Evolutionary conservation across 2,329 filamentous ascomycete genomes (phyloP).

Genomic region (Sarocladium kiliense): DNA sequence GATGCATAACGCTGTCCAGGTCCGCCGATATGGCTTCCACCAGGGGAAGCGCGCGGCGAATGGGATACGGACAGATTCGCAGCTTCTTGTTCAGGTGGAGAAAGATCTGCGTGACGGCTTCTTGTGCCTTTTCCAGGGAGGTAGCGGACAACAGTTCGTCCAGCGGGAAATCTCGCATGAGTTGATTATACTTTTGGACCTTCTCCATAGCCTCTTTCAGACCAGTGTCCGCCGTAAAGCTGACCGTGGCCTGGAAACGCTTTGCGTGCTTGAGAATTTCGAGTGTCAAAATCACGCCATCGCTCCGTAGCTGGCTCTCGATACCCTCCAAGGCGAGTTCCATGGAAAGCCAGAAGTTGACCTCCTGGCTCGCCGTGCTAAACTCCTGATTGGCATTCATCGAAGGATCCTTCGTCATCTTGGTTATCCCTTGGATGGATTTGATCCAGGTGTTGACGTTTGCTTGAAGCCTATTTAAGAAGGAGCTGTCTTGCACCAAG

Average conservation of each 20-base stretch:
- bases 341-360: slow-evolving; percentile 99
- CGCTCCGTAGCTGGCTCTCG: slow-evolving; percentile 79
- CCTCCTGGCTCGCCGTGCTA: slow-evolving; percentile 85
- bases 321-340: slow-evolving; percentile 90
- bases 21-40: slow-evolving; percentile 96
- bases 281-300: slow-evolving; percentile 84
- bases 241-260: slow-evolving; percentile 94
- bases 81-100: slow-evolving; percentile 96
- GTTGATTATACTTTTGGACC: slow-evolving; percentile 97
- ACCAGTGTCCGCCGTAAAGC: slow-evolving; percentile 92
- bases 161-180: slow-evolving; percentile 96
- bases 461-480: slow-evolving; percentile 89
- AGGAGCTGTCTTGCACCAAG: slow-evolving; percentile 81
- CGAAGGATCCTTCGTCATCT: slow-evolving; percentile 79
- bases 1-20: slow-evolving; percentile 79
- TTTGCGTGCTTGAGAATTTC: slow-evolving; percentile 96
- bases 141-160: slow-evolving; percentile 93
- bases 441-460: slow-evolving; percentile 98
- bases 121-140: slow-evolving; percentile 80
- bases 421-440: slow-evolving; percentile 94
- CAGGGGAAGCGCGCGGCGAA: slow-evolving; percentile 84
- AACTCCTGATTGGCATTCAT: slow-evolving; percentile 50
- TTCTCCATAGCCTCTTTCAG: slow-evolving; percentile 93
- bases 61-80: slow-evolving; percentile 91
- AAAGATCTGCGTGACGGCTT: slow-evolving; percentile 87